These are phyloP conservation scores for Phytophthora lateralis DNA, from an alignment of 352 stramenopile species.

Conservation along the genomic window DNA sequence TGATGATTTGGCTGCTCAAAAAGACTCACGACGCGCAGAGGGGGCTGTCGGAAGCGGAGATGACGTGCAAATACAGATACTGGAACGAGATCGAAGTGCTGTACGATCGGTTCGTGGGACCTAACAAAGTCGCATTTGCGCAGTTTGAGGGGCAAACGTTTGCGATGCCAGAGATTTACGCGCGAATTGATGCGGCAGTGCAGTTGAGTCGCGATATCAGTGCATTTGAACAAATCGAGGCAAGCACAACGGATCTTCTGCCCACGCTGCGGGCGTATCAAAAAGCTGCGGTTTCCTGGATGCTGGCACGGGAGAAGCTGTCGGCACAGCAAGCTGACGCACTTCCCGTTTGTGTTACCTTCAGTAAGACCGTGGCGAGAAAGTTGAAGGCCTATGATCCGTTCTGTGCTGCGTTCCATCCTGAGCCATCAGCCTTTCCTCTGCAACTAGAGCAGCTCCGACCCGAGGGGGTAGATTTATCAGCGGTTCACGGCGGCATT, in stretches of 20 bases:
- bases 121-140: slow-evolving; percentile 5
- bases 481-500: slow-evolving; percentile 76
- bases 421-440: background rate
- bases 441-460: slow-evolving; percentile 16
- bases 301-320: slow-evolving; percentile 86
- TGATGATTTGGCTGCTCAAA: slow-evolving; percentile 70
- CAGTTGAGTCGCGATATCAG: slow-evolving; percentile 40
- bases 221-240: slow-evolving; percentile 13
- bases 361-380: slow-evolving; percentile 11
- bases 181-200: slow-evolving; percentile 43
- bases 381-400: slow-evolving; percentile 41
- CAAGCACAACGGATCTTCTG: slow-evolving; percentile 41
- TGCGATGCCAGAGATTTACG: slow-evolving; percentile 66
- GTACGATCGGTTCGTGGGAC: slow-evolving; percentile 36
- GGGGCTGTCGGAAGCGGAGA: background rate
- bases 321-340: slow-evolving; percentile 15
- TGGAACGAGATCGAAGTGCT: slow-evolving; percentile 59
- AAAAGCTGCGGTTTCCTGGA: slow-evolving; percentile 96
- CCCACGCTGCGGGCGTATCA: slow-evolving; percentile 97
- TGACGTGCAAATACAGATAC: slow-evolving; percentile 52
- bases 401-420: slow-evolving; percentile 41
- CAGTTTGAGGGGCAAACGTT: slow-evolving; percentile 34
- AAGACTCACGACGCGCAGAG: slow-evolving; percentile 16
- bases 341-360: slow-evolving; percentile 21
- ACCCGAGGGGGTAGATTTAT: slow-evolving; percentile 15